These are phyloP conservation scores for Scheffersomyces illinoinensis DNA, from an alignment of 1,139 yeast genomes.

Conservation along the genomic window DNA sequence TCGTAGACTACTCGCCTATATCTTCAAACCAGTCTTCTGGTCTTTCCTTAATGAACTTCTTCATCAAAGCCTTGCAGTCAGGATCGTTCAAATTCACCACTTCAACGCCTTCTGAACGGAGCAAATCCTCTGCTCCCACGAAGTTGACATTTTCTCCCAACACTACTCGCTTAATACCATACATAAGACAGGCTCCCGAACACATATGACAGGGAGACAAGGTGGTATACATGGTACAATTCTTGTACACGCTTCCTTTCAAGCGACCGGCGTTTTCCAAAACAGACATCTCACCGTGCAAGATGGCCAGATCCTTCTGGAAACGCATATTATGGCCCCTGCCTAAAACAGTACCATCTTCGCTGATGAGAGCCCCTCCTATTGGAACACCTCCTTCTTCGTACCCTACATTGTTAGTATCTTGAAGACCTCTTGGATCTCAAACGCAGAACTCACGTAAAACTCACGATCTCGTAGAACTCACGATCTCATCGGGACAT, in stretches of 20 bases:
- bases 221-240: conserved; percentile 83
- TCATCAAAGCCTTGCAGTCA: conserved; percentile 75
- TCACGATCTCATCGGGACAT: background rate
- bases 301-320: conserved; percentile 75
- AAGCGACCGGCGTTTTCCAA: conserved; percentile 89
- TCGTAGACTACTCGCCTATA: conserved; percentile 59
- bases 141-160: conserved; percentile 85
- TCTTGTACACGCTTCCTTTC: conserved; percentile 64
- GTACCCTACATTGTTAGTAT: conserved; percentile 41
- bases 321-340: conserved; percentile 87
- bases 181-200: conserved; percentile 86
- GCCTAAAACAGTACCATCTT: conserved; percentile 80
- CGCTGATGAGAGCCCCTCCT: conserved; percentile 70
- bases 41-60: conserved; percentile 69
- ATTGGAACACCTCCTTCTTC: conserved; percentile 93
- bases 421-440: background rate
- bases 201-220: conserved; percentile 95
- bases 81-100: conserved; percentile 65
- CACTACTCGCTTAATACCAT: conserved; percentile 83
- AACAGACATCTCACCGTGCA: conserved; percentile 90
- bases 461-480: background rate
- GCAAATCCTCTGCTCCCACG: conserved; percentile 73
- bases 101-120: conserved; percentile 68
- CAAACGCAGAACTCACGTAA: background rate
- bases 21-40: conserved; percentile 90